Conservation (phyloP, 176 grass and related monocot species). For the Oryza glumipatula region DNA sequence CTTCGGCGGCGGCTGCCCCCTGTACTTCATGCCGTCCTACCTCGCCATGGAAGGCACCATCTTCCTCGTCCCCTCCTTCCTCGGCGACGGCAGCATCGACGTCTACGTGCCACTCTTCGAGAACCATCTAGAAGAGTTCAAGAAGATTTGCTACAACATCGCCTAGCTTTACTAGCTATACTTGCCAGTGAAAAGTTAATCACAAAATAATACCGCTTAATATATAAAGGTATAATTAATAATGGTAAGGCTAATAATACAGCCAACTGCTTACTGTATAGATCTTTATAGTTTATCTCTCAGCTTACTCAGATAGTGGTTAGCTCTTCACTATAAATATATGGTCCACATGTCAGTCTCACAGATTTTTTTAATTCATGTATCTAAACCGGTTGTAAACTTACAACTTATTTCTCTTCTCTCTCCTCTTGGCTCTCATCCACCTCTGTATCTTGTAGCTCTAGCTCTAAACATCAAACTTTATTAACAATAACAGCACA, state of each 20-base stretch:
- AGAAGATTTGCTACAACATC: slow-evolving; percentile 23
- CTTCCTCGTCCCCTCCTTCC: slow-evolving; percentile 27
- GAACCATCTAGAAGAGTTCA: neutral
- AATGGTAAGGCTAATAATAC: neutral
- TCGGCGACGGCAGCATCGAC: slow-evolving; percentile 23
- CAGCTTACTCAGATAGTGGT: too few species aligned
- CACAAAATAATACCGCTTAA: neutral
- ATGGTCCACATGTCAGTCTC: too few species aligned
- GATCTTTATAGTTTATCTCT: too few species aligned
- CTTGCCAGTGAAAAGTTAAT: too few species aligned
- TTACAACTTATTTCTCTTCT: too few species aligned
- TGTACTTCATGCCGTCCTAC: slow-evolving; percentile 32
- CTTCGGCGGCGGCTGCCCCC: slow-evolving; percentile 34
- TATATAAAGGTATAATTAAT: neutral
- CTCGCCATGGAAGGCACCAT: slow-evolving; percentile 26
- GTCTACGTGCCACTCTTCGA: slow-evolving; percentile 25
- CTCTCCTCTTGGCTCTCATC: too few species aligned
- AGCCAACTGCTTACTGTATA: too few species aligned
- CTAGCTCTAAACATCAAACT: neutral
- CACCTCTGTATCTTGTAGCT: too few species aligned
- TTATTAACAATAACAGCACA: neutral
- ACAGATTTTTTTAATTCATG: too few species aligned
- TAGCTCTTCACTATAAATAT: too few species aligned
- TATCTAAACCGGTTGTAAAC: too few species aligned
- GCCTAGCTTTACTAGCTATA: neutral